These are phyloP conservation scores for Talaromyces adpressus DNA, from an alignment of 495 filamentous ascomycete genomes.

Conservation along the genomic window DNA sequence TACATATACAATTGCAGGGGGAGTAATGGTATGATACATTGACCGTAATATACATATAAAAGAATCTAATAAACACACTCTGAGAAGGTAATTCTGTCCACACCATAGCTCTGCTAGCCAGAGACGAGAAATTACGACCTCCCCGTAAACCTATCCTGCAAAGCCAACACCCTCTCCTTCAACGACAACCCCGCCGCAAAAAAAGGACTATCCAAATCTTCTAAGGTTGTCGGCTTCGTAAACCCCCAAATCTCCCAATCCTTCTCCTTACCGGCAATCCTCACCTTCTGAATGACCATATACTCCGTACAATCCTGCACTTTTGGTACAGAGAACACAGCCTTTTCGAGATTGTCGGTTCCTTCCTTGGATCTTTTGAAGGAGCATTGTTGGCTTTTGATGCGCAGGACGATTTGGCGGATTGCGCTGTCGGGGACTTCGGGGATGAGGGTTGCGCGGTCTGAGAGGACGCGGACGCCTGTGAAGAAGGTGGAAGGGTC, in stretches of 20 bases:
- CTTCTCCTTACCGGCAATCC: slow-evolving; percentile 47
- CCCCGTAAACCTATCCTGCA: slow-evolving; percentile 21
- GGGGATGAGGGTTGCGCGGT: slow-evolving; percentile 47
- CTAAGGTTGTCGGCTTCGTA: slow-evolving; percentile 48
- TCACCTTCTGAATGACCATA: slow-evolving; percentile 61
- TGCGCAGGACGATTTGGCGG: slow-evolving; percentile 66
- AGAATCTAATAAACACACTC: not conserved
- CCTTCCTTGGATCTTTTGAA: not conserved
- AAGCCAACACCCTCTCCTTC: slow-evolving; percentile 26
- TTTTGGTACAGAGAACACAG: slow-evolving; percentile 27
- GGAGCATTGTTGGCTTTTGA: slow-evolving; percentile 57
- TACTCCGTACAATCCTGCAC: slow-evolving; percentile 66
- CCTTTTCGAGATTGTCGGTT: not conserved
- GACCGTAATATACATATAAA: not conserved
- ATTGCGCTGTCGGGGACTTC: slow-evolving; percentile 39
- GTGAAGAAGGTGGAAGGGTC: slow-evolving; percentile 38
- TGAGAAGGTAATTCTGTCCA: not conserved
- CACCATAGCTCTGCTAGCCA: too few relatives aligned
- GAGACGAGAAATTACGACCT: slow-evolving; percentile 12
- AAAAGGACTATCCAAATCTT: slow-evolving; percentile 32
- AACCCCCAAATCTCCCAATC: slow-evolving; percentile 77
- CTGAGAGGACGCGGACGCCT: slow-evolving; percentile 49
- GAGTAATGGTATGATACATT: not conserved
- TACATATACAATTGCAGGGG: too few relatives aligned
- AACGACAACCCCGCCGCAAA: slow-evolving; percentile 26